Evolutionary conservation across 1,139 yeast species (phyloP).

Genomic region (Casaregolazyma suthepensis): DNA sequence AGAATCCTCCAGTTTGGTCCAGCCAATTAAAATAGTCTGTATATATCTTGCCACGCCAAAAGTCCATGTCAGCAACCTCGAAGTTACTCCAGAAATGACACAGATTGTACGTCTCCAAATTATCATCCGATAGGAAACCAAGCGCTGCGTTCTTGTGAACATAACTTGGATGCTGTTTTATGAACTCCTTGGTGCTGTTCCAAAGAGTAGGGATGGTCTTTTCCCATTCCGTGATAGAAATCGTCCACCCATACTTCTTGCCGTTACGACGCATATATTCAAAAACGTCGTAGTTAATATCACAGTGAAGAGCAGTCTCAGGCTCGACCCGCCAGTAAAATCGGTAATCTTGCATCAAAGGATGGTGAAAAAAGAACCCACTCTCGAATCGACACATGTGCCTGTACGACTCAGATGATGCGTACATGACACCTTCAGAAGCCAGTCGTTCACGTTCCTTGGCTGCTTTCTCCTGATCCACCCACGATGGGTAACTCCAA

Average conservation of each 20-base stretch:
- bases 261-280: constrained; percentile 53
- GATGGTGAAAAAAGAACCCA: constrained; percentile 58
- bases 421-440: constrained; percentile 50
- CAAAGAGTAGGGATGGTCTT: constrained; percentile 57
- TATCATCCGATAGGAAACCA: constrained; percentile 66
- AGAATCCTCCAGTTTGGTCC: constrained; percentile 78
- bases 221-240: constrained; percentile 55
- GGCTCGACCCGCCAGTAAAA: constrained; percentile 77
- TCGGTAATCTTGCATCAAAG: constrained; percentile 48
- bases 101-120: constrained; percentile 50
- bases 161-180: constrained; percentile 43
- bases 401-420: constrained; percentile 55
- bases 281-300: constrained; percentile 59
- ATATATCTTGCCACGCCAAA: constrained; percentile 67
- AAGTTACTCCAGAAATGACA: constrained; percentile 94
- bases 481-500: constrained; percentile 71
- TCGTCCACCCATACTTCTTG: constrained; percentile 60
- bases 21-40: constrained; percentile 60
- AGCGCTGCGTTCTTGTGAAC: constrained; percentile 60
- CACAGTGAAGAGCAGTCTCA: constrained; percentile 55
- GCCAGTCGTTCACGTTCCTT: constrained; percentile 44
- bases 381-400: constrained; percentile 74
- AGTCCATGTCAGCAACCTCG: constrained; percentile 72
- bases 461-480: constrained; percentile 54
- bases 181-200: constrained; percentile 47